Conservation (phyloP, 73 alveolate species). For the Tetrahymena malaccensis region DNA sequence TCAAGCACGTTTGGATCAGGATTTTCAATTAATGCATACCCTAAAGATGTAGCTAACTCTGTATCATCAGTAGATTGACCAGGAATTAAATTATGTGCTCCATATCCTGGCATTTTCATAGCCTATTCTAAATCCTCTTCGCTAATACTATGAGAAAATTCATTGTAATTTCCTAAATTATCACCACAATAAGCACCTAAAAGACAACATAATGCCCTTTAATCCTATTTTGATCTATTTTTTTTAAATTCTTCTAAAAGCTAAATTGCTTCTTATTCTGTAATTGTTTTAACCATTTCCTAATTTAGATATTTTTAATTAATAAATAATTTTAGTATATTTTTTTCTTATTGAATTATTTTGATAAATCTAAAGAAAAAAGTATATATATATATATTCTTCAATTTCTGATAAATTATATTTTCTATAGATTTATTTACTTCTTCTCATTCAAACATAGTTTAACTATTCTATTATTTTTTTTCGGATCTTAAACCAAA, state of each 20-base stretch:
- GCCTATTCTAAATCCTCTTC: neutral
- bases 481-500: too few species aligned
- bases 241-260: neutral
- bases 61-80: neutral
- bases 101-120: neutral
- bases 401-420: too few species aligned
- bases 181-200: neutral
- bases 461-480: too few species aligned
- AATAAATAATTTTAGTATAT: too few species aligned
- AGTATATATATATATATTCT: too few species aligned
- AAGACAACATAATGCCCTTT: neutral
- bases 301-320: too few species aligned
- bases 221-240: neutral
- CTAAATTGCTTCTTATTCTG: neutral
- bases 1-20: neutral
- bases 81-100: neutral
- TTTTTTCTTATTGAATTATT: too few species aligned
- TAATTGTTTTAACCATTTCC: neutral
- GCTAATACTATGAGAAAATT: neutral
- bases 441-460: too few species aligned
- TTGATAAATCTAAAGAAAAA: too few species aligned
- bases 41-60: neutral
- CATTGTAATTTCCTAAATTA: neutral
- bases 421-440: too few species aligned
- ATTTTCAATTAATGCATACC: neutral